A percentile compares a stretch with the other conserved stretches of the same genome.
These are phyloP conservation scores for Xylariaceae sp. DNA, from an alignment of 2,329 filamentous ascomycete genomes.

Conservation along the genomic window DNA sequence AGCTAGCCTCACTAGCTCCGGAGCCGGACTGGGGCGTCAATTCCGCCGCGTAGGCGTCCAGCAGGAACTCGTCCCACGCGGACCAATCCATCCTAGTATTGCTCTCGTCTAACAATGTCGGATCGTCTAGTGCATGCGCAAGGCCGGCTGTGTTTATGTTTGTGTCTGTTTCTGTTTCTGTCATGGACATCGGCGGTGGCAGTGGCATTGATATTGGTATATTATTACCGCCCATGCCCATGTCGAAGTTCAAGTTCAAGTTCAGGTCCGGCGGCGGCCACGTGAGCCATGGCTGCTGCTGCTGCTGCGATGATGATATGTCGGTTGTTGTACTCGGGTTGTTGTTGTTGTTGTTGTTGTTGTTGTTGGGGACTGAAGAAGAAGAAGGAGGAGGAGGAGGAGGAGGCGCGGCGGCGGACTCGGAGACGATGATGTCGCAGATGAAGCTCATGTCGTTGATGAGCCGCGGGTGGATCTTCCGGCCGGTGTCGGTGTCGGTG, in stretches of 20 bases:
- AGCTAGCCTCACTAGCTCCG: slow-evolving; percentile 21
- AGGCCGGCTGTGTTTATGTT: no score
- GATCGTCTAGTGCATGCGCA: not conserved
- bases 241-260: slow-evolving; percentile 26
- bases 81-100: slow-evolving; percentile 30
- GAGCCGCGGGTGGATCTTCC: not conserved
- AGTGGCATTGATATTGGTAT: no score
- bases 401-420: slow-evolving; percentile 4
- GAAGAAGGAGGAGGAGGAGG: not conserved
- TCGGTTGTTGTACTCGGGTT: no score
- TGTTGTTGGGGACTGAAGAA: not conserved
- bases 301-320: no score
- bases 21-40: slow-evolving; percentile 22
- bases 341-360: no score
- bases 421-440: slow-evolving; percentile 11
- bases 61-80: slow-evolving; percentile 42
- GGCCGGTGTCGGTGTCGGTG: no score
- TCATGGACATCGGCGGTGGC: no score
- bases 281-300: slow-evolving; percentile 23
- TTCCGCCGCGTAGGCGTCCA: slow-evolving; percentile 35
- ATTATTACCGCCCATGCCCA: slow-evolving; percentile 8
- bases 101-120: slow-evolving; percentile 5
- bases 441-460: slow-evolving; percentile 6
- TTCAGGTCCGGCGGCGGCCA: no score
- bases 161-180: no score